Evolutionary conservation across 306 rosid species (phyloP).

Genomic region (Senna siamea): DNA sequence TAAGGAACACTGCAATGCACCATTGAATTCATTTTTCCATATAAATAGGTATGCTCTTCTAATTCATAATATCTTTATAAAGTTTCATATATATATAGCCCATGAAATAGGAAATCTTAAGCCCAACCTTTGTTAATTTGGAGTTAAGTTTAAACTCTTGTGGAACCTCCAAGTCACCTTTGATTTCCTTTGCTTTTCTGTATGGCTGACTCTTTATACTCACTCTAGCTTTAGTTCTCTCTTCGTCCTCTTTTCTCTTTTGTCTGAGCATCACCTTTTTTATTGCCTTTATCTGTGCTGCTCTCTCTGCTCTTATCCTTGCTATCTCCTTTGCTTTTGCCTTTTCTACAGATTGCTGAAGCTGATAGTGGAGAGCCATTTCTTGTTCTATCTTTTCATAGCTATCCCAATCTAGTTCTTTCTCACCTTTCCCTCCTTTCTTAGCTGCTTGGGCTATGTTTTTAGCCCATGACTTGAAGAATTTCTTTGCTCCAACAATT

Average conservation of each 20-base stretch:
- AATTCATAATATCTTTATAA: slow-evolving; percentile 17
- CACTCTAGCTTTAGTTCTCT: slow-evolving; percentile 36
- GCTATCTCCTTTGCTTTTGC: slow-evolving; percentile 55
- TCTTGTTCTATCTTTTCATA: slow-evolving; percentile 62
- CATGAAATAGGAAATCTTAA: slow-evolving; percentile 34
- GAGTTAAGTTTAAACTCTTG: slow-evolving; percentile 46
- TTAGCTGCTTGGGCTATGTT: slow-evolving; percentile 75
- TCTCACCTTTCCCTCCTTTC: slow-evolving; percentile 66
- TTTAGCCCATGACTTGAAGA: slow-evolving; percentile 40
- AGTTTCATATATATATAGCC: slow-evolving; percentile 7
- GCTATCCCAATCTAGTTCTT: slow-evolving; percentile 79
- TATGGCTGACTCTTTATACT: slow-evolving; percentile 31
- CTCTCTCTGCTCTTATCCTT: slow-evolving; percentile 56
- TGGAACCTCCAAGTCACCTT: slow-evolving; percentile 40
- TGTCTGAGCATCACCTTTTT: slow-evolving; percentile 53
- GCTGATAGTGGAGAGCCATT: slow-evolving; percentile 44
- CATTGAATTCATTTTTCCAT: slow-evolving; percentile 25
- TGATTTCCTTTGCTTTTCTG: slow-evolving; percentile 42
- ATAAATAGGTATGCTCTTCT: slow-evolving; percentile 23
- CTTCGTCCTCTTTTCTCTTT: slow-evolving; percentile 45
- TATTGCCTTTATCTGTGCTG: slow-evolving; percentile 52
- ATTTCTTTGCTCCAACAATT: slow-evolving; percentile 44
- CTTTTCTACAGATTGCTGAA: slow-evolving; percentile 53
- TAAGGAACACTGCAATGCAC: not conserved
- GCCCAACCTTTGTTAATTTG: slow-evolving; percentile 58